Conservation (phyloP, 2,329 filamentous ascomycete genomes). For the Fusarium pseudocircinatum region DNA sequence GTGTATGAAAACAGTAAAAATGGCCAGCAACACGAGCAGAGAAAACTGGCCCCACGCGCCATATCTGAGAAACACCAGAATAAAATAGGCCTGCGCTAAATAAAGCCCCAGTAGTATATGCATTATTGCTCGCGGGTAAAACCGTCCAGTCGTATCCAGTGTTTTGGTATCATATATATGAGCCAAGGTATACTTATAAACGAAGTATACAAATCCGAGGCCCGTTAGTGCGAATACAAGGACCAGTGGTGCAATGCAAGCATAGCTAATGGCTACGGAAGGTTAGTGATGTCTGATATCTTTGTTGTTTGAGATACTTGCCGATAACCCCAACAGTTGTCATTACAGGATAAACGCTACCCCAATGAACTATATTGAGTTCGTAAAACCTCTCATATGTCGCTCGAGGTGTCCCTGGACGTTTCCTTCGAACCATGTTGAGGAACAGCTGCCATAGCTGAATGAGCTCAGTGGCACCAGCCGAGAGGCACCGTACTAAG, state of each 20-base stretch:
- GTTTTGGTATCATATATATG: neutral
- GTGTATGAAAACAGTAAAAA: neutral
- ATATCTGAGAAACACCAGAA: rapidly evolving
- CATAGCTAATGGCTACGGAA: neutral
- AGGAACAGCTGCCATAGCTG: neutral
- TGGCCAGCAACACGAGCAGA: rapidly evolving
- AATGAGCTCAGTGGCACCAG: neutral
- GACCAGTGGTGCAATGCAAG: neutral
- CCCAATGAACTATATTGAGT: neutral
- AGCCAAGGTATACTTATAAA: neutral
- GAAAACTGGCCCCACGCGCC: neutral
- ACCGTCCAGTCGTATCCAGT: neutral
- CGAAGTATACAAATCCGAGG: rapidly evolving
- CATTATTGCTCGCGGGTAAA: neutral
- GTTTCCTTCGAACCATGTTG: rapidly evolving
- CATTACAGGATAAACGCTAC: neutral
- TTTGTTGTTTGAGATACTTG: neutral
- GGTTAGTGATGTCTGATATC: neutral
- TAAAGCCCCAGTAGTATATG: neutral
- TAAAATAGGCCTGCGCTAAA: neutral
- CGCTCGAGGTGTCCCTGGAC: neutral
- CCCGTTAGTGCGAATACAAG: neutral
- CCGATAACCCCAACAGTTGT: neutral
- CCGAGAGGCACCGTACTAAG: neutral
- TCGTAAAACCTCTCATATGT: rapidly evolving